Conservation (phyloP, 1,284 basidiomycete species). For the Ceratobasidium sp. region DNA sequence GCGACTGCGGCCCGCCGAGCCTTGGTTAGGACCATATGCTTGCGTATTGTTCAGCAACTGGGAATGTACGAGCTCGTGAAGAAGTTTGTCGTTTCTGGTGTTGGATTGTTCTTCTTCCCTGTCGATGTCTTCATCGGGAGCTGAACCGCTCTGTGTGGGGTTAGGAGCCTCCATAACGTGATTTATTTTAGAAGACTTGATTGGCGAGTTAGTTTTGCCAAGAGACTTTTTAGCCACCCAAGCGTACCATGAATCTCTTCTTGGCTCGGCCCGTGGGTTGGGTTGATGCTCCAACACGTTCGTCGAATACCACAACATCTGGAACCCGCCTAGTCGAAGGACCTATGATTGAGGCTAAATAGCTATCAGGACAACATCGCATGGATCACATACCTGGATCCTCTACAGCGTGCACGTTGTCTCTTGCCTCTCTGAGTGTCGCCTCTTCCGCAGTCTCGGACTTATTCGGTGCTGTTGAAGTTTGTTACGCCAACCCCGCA, state of each 20-base stretch:
- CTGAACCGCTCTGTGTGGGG: not conserved
- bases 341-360: slow-evolving; percentile 13
- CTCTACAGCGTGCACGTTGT: not conserved
- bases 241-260: slow-evolving; percentile 39
- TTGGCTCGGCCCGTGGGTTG: slow-evolving; percentile 20
- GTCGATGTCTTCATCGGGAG: slow-evolving; percentile 3
- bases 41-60: slow-evolving; percentile 36
- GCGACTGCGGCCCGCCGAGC: slow-evolving; percentile 23
- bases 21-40: slow-evolving; percentile 8
- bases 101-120: slow-evolving; percentile 25
- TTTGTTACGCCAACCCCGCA: not conserved
- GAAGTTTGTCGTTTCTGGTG: slow-evolving; percentile 30
- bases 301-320: slow-evolving; percentile 36
- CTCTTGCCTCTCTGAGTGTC: not conserved
- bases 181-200: slow-evolving; percentile 38
- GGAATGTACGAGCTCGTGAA: slow-evolving; percentile 41
- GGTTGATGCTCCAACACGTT: not conserved
- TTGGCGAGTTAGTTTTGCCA: slow-evolving; percentile 2
- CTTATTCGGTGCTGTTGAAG: not conserved
- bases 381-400: slow-evolving; percentile 18
- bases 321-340: slow-evolving; percentile 23
- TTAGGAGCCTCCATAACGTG: slow-evolving; percentile 18
- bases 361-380: not conserved
- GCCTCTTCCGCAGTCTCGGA: not conserved
- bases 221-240: not conserved